Percentiles rank a stretch among this genome's conserved stretches.
These are phyloP conservation scores for Aegilops tauschii DNA, from an alignment of 176 grass and related monocot genomes.

Conservation along the genomic window DNA sequence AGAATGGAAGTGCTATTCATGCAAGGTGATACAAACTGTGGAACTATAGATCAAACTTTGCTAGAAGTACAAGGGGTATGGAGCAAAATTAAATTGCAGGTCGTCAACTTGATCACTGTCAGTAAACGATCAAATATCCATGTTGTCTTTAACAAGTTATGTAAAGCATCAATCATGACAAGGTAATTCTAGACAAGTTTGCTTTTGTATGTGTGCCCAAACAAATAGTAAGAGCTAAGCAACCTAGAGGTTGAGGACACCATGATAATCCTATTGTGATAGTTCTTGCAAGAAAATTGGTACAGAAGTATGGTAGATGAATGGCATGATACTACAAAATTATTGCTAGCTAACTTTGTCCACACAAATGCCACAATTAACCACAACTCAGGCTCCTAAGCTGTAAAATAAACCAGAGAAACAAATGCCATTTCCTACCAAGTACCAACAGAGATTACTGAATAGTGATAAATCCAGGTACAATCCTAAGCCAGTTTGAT, in stretches of 20 bases:
- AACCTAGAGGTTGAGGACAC: not conserved
- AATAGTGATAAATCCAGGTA: not conserved
- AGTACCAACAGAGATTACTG: not conserved
- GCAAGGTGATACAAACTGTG: not conserved
- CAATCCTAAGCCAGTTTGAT: not conserved
- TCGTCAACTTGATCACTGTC: not conserved
- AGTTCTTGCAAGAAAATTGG: not conserved
- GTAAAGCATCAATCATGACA: not conserved
- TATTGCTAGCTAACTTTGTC: not conserved
- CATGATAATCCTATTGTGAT: not conserved
- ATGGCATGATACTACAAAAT: not conserved
- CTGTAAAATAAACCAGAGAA: not conserved
- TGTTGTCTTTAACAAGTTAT: not conserved
- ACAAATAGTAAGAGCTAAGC: not conserved
- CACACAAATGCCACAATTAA: not conserved
- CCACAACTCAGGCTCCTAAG: constrained; percentile 6
- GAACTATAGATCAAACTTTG: not conserved
- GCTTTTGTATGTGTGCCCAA: not conserved
- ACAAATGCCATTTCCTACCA: not conserved
- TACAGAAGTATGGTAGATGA: not conserved
- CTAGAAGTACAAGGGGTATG: not conserved
- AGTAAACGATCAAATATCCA: not conserved
- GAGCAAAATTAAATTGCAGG: not conserved
- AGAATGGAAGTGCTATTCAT: not conserved
- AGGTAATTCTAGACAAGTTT: not conserved